Evolutionary conservation across 75 land plant species (phyloP), one percentile per base, ranked within the genome.

Genomic region (Ceratopteris richardii): DNA sequence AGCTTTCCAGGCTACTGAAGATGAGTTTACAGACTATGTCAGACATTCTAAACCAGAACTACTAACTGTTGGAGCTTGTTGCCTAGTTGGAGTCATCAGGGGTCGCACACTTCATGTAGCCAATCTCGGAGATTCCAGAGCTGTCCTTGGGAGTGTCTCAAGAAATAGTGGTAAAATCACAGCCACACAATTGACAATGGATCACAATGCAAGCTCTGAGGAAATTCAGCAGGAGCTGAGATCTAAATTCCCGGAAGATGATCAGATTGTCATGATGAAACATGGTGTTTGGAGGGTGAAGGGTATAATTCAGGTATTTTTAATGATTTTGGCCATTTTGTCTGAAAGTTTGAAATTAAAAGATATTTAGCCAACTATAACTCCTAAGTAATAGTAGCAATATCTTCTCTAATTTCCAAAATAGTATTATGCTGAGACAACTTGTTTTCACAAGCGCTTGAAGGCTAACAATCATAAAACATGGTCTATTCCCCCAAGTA

Each of bases 221-320:
- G 79, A 70, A 33, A 75, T 90, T 10, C 88, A 96, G 39, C 74
- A 77, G 37, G 91, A 94, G 63, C 68, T 94, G 12, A 65, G 39
- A 55, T 73, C 85, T 7, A 39, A 58, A 63, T 88, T 90, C 68
- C 91, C 91, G 17, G 86, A 94, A 74, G 98, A 93, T 67, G 55
- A 82, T 0, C 77, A 76, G 20, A 86, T 94, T 66, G 88, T 86
- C 23, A 76, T 86, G 50, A 30, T 78, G 36, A 93, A 81, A 57
- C 80, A 86, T 57, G 87, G 85, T 1, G 96, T 77, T 7, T 94
- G 98, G 98, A 84, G 96, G 13, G 72, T 94, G 30, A 94, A 86
- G 62, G 98, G 98, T 61, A 77, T 90, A 0, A 90, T 94, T 44
- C 96, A 94, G 81, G 95, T 89, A 41, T 57, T 11, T 57, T 10